A percentile compares a stretch with the other conserved stretches of the same genome.
Evolutionary conservation across 2,329 filamentous ascomycete species (phyloP).

Genomic region (Ascochyta koolunga): DNA sequence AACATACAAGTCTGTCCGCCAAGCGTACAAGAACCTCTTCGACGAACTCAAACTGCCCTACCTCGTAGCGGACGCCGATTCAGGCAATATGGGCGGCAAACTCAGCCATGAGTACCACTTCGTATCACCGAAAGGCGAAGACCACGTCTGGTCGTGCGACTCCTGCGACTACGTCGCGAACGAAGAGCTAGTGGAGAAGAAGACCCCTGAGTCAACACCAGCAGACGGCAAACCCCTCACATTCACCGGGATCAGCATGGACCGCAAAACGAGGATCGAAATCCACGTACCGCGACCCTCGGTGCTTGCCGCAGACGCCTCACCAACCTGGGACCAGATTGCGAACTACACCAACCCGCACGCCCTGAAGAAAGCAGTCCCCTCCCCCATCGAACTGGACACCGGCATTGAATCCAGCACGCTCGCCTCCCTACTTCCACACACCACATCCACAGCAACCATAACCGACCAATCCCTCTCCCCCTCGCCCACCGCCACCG

Average conservation of each 20-base stretch:
- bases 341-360: slow-evolving; percentile 60
- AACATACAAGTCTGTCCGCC: slow-evolving; percentile 78
- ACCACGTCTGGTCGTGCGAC: slow-evolving; percentile 77
- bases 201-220: slow-evolving; percentile 18
- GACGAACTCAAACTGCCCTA: slow-evolving; percentile 83
- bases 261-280: slow-evolving; percentile 71
- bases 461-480: slow-evolving; percentile 32
- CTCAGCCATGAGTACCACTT: slow-evolving; percentile 96
- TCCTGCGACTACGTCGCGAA: slow-evolving; percentile 81
- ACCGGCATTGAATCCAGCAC: slow-evolving; percentile 63
- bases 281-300: slow-evolving; percentile 48
- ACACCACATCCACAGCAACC: slow-evolving; percentile 19
- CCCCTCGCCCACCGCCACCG: slow-evolving; percentile 33
- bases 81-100: slow-evolving; percentile 93
- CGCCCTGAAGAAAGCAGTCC: slow-evolving; percentile 66
- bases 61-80: slow-evolving; percentile 85
- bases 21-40: slow-evolving; percentile 78
- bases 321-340: slow-evolving; percentile 23
- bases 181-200: slow-evolving; percentile 75
- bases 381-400: slow-evolving; percentile 68
- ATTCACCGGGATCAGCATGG: slow-evolving; percentile 71
- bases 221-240: slow-evolving; percentile 34
- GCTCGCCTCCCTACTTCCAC: slow-evolving; percentile 26
- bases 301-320: not conserved
- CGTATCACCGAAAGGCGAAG: slow-evolving; percentile 78